Evolutionary conservation across 164 flowering plant genomes (phyloP).

Genomic region (Kalanchoe fedtschenkoi): DNA sequence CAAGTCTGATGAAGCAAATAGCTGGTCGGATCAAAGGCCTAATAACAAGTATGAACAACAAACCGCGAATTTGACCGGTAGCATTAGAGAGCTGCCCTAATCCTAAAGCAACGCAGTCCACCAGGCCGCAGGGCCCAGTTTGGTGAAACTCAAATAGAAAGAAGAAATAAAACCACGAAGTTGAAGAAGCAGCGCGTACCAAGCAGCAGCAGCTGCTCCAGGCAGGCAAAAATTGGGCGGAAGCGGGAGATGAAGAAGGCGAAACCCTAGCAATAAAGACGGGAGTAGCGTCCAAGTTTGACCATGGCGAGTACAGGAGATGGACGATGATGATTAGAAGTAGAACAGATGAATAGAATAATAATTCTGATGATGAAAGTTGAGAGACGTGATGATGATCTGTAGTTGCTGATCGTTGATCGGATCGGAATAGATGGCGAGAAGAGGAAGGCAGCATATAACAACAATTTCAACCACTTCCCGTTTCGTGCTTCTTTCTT

Average conservation of each 20-base stretch:
- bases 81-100: too few relatives aligned
- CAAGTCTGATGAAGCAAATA: constrained; percentile 26
- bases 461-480: too few relatives aligned
- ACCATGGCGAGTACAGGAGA: not conserved
- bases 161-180: not conserved
- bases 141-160: not conserved
- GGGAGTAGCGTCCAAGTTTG: too few relatives aligned
- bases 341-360: not conserved
- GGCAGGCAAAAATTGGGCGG: too few relatives aligned
- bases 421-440: too few relatives aligned
- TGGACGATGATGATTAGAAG: too few relatives aligned
- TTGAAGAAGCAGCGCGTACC: not conserved
- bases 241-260: not conserved
- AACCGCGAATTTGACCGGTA: not conserved
- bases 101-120: not conserved
- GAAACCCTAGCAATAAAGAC: not conserved
- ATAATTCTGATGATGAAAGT: too few relatives aligned
- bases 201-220: too few relatives aligned
- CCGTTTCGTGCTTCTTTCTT: too few relatives aligned
- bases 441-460: too few relatives aligned
- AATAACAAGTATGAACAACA: not conserved
- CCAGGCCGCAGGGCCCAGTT: not conserved
- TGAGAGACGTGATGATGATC: too few relatives aligned
- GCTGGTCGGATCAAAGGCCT: not conserved
- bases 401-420: too few relatives aligned